These are phyloP conservation scores for Kodamaea suecica DNA, from an alignment of 1,139 yeast species.

Conservation along the genomic window DNA sequence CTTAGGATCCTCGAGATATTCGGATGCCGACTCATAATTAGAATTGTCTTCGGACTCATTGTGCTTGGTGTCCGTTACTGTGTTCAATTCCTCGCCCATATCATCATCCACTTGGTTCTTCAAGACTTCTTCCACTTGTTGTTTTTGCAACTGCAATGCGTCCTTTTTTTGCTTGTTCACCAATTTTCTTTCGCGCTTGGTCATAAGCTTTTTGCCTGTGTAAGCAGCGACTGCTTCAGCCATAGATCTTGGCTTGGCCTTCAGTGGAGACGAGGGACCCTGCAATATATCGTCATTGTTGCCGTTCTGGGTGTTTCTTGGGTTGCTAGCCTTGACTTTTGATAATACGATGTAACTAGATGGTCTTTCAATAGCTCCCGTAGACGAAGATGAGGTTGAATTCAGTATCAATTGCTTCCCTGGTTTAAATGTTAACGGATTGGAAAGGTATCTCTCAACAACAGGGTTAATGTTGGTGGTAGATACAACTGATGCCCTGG, in stretches of 20 bases:
- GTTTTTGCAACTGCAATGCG: constrained; percentile 3
- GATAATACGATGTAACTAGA: constrained; percentile 41
- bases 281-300: constrained; percentile 5
- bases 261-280: constrained; percentile 6
- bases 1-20: constrained; percentile 17
- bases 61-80: neutral
- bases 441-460: constrained; percentile 56
- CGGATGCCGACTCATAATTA: constrained; percentile 32
- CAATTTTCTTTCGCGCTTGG: constrained; percentile 35
- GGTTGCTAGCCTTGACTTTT: constrained; percentile 18
- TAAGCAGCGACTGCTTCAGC: constrained; percentile 63
- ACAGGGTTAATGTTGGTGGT: constrained; percentile 30
- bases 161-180: constrained; percentile 24
- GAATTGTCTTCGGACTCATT: constrained; percentile 7
- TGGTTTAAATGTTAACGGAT: constrained; percentile 58
- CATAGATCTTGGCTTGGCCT: constrained; percentile 47
- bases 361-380: constrained; percentile 23
- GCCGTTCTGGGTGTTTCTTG: constrained; percentile 3
- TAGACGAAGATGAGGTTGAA: constrained; percentile 16
- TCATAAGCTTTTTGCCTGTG: constrained; percentile 49
- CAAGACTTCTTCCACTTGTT: constrained; percentile 7
- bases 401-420: constrained; percentile 41
- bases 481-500: constrained; percentile 5
- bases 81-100: constrained; percentile 13
- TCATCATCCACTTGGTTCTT: constrained; percentile 22